A percentile compares a stretch with the other conserved stretches of the same genome.
phyloP scores from a whole-genome alignment of 495 filamentous ascomycete species.

The Penicillium robsamsonii region DNA sequence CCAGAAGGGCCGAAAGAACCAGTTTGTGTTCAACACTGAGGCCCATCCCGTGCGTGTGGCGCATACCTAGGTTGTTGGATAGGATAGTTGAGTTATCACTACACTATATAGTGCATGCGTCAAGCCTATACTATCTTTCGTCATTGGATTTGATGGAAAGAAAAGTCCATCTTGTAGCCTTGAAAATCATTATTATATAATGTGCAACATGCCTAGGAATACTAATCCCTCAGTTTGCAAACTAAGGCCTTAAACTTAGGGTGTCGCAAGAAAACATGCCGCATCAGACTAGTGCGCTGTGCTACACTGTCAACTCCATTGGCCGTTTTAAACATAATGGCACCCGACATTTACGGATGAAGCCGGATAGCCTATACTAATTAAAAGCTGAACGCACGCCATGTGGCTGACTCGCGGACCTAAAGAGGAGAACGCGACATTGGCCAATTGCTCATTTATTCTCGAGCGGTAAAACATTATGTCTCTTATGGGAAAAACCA shows the following conservation, averaged over 20 bases:
- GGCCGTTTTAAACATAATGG: too few species aligned
- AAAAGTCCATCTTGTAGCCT: not conserved
- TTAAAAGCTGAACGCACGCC: too few species aligned
- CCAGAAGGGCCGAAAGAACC: slow-evolving; percentile 51
- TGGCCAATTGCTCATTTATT: not conserved
- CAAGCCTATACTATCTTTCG: not conserved
- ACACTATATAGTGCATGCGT: not conserved
- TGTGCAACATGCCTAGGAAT: not conserved
- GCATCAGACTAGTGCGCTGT: too few species aligned
- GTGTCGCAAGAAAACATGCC: not conserved
- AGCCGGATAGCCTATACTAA: too few species aligned
- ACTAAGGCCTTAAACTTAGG: not conserved
- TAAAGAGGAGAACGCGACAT: not conserved
- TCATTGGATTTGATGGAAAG: not conserved
- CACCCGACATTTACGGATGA: too few species aligned
- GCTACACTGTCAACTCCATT: too few species aligned
- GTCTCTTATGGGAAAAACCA: too few species aligned
- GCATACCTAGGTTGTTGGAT: slow-evolving; percentile 13
- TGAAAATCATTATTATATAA: not conserved
- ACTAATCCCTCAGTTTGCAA: not conserved
- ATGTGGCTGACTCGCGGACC: too few species aligned
- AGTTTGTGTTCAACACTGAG: slow-evolving; percentile 83
- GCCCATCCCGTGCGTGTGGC: slow-evolving; percentile 69
- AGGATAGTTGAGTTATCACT: not conserved
- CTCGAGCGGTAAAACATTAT: not conserved